These are phyloP conservation scores for Auricularia sp. DNA, from an alignment of 768 basidiomycete genomes.

Conservation along the genomic window DNA sequence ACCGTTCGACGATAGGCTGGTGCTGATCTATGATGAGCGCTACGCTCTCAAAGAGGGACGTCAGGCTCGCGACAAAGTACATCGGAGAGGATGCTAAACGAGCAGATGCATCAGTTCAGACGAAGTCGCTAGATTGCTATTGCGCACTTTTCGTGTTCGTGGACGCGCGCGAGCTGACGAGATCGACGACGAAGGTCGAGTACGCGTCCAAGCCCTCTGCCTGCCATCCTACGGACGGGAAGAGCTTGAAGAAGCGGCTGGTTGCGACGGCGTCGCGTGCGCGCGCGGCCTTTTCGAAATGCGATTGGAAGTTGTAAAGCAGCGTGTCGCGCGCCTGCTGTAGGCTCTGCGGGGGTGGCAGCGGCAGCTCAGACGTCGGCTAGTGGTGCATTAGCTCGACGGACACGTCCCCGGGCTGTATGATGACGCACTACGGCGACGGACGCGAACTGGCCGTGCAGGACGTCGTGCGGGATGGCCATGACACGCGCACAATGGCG, in stretches of 20 bases:
- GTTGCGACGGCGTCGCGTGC: slow-evolving; percentile 77
- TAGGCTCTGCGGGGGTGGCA: slow-evolving; percentile 78
- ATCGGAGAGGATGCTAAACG: slow-evolving; percentile 75
- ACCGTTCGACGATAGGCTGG: slow-evolving; percentile 95
- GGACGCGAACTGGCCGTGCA: slow-evolving; percentile 78
- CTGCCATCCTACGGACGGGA: slow-evolving; percentile 93
- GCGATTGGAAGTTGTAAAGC: slow-evolving; percentile 62
- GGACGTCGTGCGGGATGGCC: slow-evolving; percentile 67
- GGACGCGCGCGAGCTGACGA: slow-evolving; percentile 70
- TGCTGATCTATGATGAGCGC: slow-evolving; percentile 96
- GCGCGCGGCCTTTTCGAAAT: slow-evolving; percentile 74
- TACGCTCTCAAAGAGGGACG: slow-evolving; percentile 87
- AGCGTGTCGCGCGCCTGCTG: slow-evolving; percentile 64
- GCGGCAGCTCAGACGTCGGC: slow-evolving; percentile 84
- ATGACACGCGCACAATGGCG: slow-evolving; percentile 86
- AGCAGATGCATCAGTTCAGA: slow-evolving; percentile 7
- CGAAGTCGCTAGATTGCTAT: slow-evolving; percentile 4
- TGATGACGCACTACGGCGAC: slow-evolving; percentile 62
- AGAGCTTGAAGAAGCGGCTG: slow-evolving; percentile 92
- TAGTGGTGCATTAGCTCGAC: slow-evolving; percentile 21
- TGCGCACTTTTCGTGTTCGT: slow-evolving; percentile 69
- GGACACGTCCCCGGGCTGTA: not conserved
- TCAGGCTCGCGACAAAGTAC: slow-evolving; percentile 84
- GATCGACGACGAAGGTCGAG: slow-evolving; percentile 83
- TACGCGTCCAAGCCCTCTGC: slow-evolving; percentile 85